Conservation (phyloP, 768 basidiomycete species). For the Leccinum pellstonianum region DNA sequence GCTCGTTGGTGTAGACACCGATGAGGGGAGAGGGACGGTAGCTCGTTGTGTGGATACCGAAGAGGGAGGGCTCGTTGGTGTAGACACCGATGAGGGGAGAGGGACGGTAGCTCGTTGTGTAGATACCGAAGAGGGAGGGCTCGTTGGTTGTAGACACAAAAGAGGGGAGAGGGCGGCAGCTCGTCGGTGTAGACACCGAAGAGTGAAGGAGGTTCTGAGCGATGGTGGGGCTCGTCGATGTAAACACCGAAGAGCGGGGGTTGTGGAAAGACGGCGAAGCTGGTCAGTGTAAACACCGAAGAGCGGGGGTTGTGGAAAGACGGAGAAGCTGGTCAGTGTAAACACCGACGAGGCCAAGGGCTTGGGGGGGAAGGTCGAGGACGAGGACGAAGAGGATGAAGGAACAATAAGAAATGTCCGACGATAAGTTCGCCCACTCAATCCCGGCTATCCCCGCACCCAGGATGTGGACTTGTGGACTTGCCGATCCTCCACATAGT, state of each 20-base stretch:
- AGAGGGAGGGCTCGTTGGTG: not conserved
- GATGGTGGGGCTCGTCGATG: not conserved
- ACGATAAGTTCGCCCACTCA: too few species aligned
- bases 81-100: not conserved
- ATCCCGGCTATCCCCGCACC: too few species aligned
- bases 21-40: not conserved
- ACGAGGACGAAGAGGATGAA: too few species aligned
- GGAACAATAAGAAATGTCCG: too few species aligned
- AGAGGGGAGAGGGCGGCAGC: too few species aligned
- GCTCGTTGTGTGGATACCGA: not conserved
- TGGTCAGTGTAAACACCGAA: not conserved
- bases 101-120: not conserved
- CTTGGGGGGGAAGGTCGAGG: too few species aligned
- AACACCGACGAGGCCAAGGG: not conserved
- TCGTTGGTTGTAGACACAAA: not conserved
- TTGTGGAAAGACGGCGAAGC: not conserved
- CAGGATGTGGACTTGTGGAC: too few species aligned
- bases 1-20: not conserved
- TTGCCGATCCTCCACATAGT: too few species aligned
- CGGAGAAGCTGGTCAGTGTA: not conserved
- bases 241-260: not conserved
- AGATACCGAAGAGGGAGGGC: not conserved
- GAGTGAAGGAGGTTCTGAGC: not conserved
- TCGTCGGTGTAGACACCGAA: not conserved
- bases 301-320: not conserved